Evolutionary conservation across 345 rosid species (phyloP), one percentile per base, ranked within the genome.

Genomic region (Murraya paniculata): DNA sequence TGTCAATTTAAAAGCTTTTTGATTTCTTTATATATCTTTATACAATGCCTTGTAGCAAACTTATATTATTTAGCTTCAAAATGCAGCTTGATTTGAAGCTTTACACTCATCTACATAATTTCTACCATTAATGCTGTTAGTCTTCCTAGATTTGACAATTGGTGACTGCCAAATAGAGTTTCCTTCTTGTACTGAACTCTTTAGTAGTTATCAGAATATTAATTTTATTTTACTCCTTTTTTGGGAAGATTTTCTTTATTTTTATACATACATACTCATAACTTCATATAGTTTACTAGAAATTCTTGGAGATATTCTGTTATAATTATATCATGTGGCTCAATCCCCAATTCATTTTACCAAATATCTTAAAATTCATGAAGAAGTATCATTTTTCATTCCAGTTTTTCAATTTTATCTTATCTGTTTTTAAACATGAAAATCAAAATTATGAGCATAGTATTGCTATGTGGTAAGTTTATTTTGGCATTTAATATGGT

Each of bases 401-500:
- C 58, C 21, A 4, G 22, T 66, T 65, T 79, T 38, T 78, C 24
- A 24, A 73, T 55, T 66, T 69, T 21, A 36, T 77, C 22, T 77
- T 67, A 22, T 77, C 50, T 45, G 50, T 22, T 38, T 65, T 75
- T 41, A 38, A 71, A 74, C 64, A 59, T 60, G 48, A 27, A 30
- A 64, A 59, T 25, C 24, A 45, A 45, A 31, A 30, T 64, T 64
- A 4, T 68, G 21, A 58, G 18, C 25, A 4, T 56, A 30, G 21
- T 22, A 7, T 7, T 62, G 24, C 28, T 3, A 31, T 76, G 67
- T 36, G 56, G 55, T 18, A 38, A 57, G 74, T 67, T 45, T 18
- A 27, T 68, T 50, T 24, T 72, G 35, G 35, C 59, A 21, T 64
- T 64, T 71, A 33, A 67, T 79, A 68, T 74, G 21, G 66, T 71